Evolutionary conservation across 768 basidiomycete genomes (phyloP), one percentile per base, ranked within the genome.

Genomic region (Suillus plorans): DNA sequence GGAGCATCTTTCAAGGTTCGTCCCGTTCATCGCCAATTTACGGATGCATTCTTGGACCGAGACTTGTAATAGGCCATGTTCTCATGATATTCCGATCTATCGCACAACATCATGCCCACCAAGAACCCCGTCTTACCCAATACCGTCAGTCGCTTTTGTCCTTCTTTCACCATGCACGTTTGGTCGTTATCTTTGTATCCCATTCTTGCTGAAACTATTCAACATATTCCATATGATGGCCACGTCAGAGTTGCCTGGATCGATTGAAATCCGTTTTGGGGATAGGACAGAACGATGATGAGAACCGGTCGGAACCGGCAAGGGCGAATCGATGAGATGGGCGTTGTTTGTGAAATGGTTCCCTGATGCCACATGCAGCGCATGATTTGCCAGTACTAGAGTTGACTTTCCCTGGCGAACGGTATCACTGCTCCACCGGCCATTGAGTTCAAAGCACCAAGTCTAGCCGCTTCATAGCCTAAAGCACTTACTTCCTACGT

Each of bases 81-180:
- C 73, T 66, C 73, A 76, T 76, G 67, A 25, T 64, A 68, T 70
- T 62, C 65, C 62, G 49, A 64, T 66, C 62, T 67, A 62, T 55
- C 47, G 57, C 62, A 63, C 37, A 49, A 66, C 68, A 71, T 68
- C 75, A 60, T 74, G 50, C 68, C 66, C 69, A 73, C 73, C 64
- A 60, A 52, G 58, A 59, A 59, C 41, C 58, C 58, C 58, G 39
- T 28, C 39, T 59, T 42, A 59, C 58, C 39, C 39, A 28, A 41
- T 59, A 42, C 18, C 25, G 2, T 28, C 25, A 16, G 9, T 58
- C 37, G 37, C 37, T 39, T 57, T 58, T 9, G 57, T 53, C 63
- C 67, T 68, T 47, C 59, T 70, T 74, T 70, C 73, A 68, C 64
- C 65, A 64, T 60, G 66, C 69, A 72, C 63, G 74, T 71, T 69